phyloP scores from a whole-genome alignment of 805 yeast genomes.

The Lipomyces sp. region DNA sequence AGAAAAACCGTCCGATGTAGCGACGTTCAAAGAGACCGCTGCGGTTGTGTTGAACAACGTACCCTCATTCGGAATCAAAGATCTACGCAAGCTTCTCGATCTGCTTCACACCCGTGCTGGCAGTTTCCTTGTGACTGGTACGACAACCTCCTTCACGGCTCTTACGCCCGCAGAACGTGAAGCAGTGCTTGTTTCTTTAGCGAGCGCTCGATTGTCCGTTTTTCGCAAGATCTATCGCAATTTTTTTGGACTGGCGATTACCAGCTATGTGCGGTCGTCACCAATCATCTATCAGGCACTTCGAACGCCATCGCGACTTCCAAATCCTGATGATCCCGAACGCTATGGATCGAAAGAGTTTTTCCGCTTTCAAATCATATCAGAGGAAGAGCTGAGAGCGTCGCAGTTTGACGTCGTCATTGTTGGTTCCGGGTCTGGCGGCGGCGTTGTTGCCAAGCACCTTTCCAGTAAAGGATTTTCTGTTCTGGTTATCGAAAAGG shows the following conservation, averaged over 20 bases:
- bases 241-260: constrained; percentile 34
- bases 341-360: constrained; percentile 35
- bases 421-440: constrained; percentile 54
- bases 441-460: constrained; percentile 52
- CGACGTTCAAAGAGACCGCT: background rate
- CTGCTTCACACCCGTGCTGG: background rate
- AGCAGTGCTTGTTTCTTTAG: constrained; percentile 41
- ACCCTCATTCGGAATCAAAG: background rate
- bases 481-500: constrained; percentile 52
- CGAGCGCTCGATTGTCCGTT: constrained; percentile 41
- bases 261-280: constrained; percentile 36
- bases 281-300: constrained; percentile 41
- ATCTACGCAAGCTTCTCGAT: background rate
- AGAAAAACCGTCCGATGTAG: constrained; percentile 5
- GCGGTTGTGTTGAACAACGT: background rate
- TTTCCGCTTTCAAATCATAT: constrained; percentile 37
- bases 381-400: constrained; percentile 28
- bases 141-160: constrained; percentile 24
- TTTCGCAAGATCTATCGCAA: constrained; percentile 41
- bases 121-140: constrained; percentile 13
- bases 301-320: constrained; percentile 42
- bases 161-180: constrained; percentile 41
- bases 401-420: constrained; percentile 47
- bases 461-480: constrained; percentile 45
- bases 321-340: constrained; percentile 34